Evolutionary conservation across 352 stramenopile species (phyloP).

Genomic region (Phytophthora fragariaefolia): DNA sequence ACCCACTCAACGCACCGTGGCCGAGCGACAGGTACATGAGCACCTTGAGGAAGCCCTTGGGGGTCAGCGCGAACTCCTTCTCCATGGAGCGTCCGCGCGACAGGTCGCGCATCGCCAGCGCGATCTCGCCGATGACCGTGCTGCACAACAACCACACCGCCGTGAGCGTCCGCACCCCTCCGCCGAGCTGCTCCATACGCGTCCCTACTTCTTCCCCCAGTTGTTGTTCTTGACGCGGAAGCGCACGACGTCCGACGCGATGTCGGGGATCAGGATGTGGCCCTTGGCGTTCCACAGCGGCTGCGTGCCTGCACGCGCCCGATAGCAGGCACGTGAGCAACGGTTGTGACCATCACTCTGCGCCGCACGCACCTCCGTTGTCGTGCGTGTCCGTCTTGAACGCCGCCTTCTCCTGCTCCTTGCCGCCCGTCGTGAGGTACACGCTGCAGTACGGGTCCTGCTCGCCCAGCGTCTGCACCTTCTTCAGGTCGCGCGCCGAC

Average conservation of each 20-base stretch:
- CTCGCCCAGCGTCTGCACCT: constrained; percentile 71
- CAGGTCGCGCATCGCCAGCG: constrained; percentile 70
- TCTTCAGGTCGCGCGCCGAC: constrained; percentile 68
- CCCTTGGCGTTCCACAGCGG: constrained; percentile 82
- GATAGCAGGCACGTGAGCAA: no score
- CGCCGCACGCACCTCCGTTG: constrained; percentile 53
- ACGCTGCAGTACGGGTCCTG: constrained; percentile 80
- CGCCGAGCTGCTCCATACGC: no score
- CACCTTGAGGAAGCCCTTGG: constrained; percentile 73
- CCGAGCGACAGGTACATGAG: constrained; percentile 74
- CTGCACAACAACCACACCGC: constrained; percentile 38
- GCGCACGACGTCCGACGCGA: constrained; percentile 69
- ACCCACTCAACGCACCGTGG: constrained; percentile 48
- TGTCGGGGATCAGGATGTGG: constrained; percentile 73
- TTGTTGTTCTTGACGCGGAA: constrained; percentile 83
- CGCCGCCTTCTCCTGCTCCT: constrained; percentile 53
- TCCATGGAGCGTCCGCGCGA: constrained; percentile 80
- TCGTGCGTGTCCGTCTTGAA: constrained; percentile 83
- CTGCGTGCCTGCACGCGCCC: constrained; percentile 43
- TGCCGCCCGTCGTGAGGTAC: constrained; percentile 61
- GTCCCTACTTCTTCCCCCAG: constrained; percentile 84
- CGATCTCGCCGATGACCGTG: constrained; percentile 75
- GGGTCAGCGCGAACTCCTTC: constrained; percentile 78
- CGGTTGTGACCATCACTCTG: constrained; percentile 1
- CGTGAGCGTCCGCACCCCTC: no score